Evolutionary conservation across 805 yeast genomes (phyloP).

Genomic region (Nematodospora valgi): DNA sequence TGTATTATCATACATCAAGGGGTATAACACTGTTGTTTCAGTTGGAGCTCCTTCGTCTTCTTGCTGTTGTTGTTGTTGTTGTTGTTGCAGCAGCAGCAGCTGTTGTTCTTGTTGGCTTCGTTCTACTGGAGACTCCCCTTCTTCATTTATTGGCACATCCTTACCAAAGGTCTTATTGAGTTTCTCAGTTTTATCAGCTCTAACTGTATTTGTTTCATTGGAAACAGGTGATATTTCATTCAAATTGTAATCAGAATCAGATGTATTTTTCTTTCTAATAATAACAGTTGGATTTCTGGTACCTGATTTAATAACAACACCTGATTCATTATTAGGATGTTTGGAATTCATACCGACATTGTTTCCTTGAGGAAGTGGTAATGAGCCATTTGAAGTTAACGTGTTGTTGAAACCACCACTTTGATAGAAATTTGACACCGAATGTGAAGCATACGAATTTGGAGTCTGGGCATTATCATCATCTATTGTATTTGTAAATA

Average conservation of each 20-base stretch:
- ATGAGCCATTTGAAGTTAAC: no score
- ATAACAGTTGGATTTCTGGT: constrained; percentile 9
- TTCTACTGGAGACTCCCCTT: no score
- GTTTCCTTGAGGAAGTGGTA: no score
- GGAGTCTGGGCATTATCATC: constrained; percentile 11
- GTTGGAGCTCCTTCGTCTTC: neutral
- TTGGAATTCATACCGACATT: no score
- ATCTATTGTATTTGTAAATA: constrained; percentile 7
- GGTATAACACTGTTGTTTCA: constrained; percentile 3
- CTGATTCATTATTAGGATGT: no score
- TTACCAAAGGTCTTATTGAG: neutral
- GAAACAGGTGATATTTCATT: constrained; percentile 6
- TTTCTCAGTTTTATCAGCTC: no score
- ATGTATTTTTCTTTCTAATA: constrained; percentile 4
- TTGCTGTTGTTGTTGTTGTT: neutral
- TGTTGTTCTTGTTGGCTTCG: neutral
- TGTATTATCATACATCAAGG: neutral
- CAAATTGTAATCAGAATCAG: constrained; percentile 5
- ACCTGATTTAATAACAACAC: no score
- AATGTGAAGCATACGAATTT: neutral
- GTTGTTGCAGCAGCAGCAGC: neutral
- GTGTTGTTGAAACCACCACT: no score
- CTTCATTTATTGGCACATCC: neutral
- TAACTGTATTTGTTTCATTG: neutral
- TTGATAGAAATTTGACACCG: neutral